Evolutionary conservation across 441 rosid species (phyloP).

Genomic region (Biscutella laevigata): DNA sequence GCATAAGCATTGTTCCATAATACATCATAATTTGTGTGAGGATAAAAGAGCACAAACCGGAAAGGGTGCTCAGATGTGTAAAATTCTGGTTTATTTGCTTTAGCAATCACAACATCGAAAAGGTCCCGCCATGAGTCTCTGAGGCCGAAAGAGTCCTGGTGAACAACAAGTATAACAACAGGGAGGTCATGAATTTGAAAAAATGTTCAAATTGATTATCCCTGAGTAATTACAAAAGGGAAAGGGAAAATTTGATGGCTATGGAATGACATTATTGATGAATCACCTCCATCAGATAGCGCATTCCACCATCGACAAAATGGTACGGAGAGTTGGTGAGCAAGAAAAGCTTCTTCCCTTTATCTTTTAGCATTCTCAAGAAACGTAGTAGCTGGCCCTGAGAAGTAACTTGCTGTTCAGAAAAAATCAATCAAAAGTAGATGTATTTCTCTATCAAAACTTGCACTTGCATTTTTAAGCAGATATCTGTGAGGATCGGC

Average conservation of each 20-base stretch:
- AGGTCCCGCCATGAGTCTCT: conserved; percentile 85
- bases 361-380: conserved; percentile 72
- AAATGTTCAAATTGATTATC: not conserved
- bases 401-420: conserved; percentile 18
- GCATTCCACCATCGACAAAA: conserved; percentile 98
- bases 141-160: conserved; percentile 59
- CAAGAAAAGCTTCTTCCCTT: conserved; percentile 90
- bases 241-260: not conserved
- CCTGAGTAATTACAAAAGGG: not conserved
- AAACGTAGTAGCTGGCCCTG: conserved; percentile 62
- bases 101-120: conserved; percentile 93
- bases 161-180: conserved; percentile 8
- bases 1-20: not conserved
- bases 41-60: too few species aligned
- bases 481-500: conserved; percentile 73
- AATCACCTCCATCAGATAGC: conserved; percentile 78
- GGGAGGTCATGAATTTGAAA: not conserved
- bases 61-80: conserved; percentile 96
- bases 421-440: conserved; percentile 1
- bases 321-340: conserved; percentile 89
- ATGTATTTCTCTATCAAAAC: conserved; percentile 13
- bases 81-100: conserved; percentile 93
- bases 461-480: conserved; percentile 72
- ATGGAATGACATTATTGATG: conserved; percentile 13
- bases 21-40: not conserved